A percentile compares a stretch with the other conserved stretches of the same genome.
Evolutionary conservation across 495 filamentous ascomycete species (phyloP).

Genomic region (Daldinia concentrica): DNA sequence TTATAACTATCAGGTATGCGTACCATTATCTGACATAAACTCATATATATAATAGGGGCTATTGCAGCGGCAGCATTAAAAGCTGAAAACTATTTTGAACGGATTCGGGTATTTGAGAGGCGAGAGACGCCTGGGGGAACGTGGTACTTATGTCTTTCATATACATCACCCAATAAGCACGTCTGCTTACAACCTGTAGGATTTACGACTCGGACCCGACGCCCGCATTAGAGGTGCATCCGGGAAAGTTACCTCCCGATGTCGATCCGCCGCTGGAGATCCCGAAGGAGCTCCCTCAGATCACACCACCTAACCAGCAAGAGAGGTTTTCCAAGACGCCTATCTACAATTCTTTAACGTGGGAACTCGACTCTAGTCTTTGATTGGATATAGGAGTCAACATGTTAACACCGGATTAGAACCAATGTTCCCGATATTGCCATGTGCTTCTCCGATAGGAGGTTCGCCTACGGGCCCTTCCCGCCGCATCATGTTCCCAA

Average conservation of each 20-base stretch:
- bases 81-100: slow-evolving; percentile 60
- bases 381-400: background rate
- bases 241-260: slow-evolving; percentile 52
- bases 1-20: background rate
- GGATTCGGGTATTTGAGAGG: slow-evolving; percentile 60
- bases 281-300: slow-evolving; percentile 51
- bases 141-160: slow-evolving; percentile 48
- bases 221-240: slow-evolving; percentile 43
- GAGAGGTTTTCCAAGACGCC: slow-evolving; percentile 57
- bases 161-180: background rate
- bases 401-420: slow-evolving; percentile 37
- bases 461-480: slow-evolving; percentile 62
- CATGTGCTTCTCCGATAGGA: slow-evolving; percentile 60
- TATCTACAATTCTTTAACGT: slow-evolving; percentile 60
- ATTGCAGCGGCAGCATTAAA: slow-evolving; percentile 56
- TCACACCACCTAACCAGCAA: slow-evolving; percentile 50
- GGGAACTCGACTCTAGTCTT: slow-evolving; percentile 8
- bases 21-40: background rate
- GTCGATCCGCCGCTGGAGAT: slow-evolving; percentile 55
- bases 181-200: slow-evolving; percentile 44
- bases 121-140: slow-evolving; percentile 58
- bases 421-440: slow-evolving; percentile 62
- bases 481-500: slow-evolving; percentile 58
- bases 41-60: slow-evolving; percentile 46
- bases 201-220: slow-evolving; percentile 55